Evolutionary conservation across 129 eudicot species (phyloP), one percentile per base, ranked within the genome.

Genomic region (Flaveria bidentis): DNA sequence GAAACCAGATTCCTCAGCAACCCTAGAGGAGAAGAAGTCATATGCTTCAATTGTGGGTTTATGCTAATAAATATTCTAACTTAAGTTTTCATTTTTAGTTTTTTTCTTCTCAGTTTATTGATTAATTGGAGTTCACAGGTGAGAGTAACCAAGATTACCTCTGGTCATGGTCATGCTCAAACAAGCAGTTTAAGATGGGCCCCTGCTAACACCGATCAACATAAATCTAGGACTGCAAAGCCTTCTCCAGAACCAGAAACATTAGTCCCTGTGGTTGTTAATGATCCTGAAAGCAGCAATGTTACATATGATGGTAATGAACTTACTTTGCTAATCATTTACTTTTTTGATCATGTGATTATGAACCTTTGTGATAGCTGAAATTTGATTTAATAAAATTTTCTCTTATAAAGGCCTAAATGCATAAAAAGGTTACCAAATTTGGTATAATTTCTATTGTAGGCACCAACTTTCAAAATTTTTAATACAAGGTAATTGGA

Each of bases 11-110:
- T 68, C 84, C 26, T 78, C 87, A 63, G 81, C 84, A 36, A 42
- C 85, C 63, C 86, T 67, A 51, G 91, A 87, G 75, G 92, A 90
- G 58, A 88, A 87, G 79, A 87, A 82, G 70, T 88, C 98, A 22
- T 93, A 90, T 79, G 97, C 98, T 18, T 90, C 96, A 22, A 87
- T 90, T 57, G 91, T 88, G 75, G 72, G 93, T 84, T 72, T 49
- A 72, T 55, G 51, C 12, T 70, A 14, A 0, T 53, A 46, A 41
- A 44, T 6, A 60, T 17, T 28, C 7, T 71, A 8, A 18, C 53
- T 71, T 5, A 11, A 63, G 33, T 55, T 56, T 17, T 47, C 47
- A 20, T 22, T 67, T 2, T 20, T 17, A 14, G 5, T 9, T 81
- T 50, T 26, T 71, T 67, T 15, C 52, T 4, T 8, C 1, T 26